Base-by-base conservation (phyloP, 1,284 basidiomycete genomes). In the Papiliotrema flavescens region DNA sequence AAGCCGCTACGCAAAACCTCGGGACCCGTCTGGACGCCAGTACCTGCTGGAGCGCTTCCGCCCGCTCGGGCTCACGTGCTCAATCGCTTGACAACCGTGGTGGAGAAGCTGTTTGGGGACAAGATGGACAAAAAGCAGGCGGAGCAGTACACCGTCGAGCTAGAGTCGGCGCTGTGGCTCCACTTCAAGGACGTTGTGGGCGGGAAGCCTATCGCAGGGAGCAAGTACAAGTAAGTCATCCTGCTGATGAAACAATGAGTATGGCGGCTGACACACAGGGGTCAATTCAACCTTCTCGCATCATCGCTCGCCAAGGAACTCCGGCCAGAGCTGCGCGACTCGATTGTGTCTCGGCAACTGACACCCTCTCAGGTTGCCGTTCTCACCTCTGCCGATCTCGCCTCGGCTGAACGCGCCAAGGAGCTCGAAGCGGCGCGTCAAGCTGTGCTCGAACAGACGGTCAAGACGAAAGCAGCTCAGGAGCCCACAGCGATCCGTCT, bases 141-240 rank as follows among this genome's bases (percentile, higher is more conserved):
- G 1, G 53, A 56, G 14, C 34, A 34, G 28, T 72, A 65, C 47
- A 65, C 58, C 1, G 42, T 28, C 3, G 63, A 69, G 19, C 52
- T 73, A 1, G 73, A 75, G 56, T 53, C 53, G 2, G 59, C 56
- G 2, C 47, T 75, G 37, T 75, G 64, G 47, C 45, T 51, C 7
- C 49, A 55, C 14, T 67, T 71, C 59, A 70, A 69, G 49, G 73
- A 74, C 40, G 51, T 56, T 0, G 49, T 63, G 14, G 62, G 56
- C 35, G 69, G 67, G 14, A 75, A 75, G 52, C 69, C 67, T 20
- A 56, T 56, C 17, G 66, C 67, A 5, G 71, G 67, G 3, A 60
- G 47, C 0, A 55, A 64, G 24, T 75, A 75, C 60, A 75, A 75
- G 70, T 73, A 62, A 64, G 71, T 63, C 9, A 13, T 6, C n/a